A percentile compares a stretch with the other conserved stretches of the same genome.
These are phyloP conservation scores for Colletotrichum endophyticum DNA, from an alignment of 2,329 filamentous ascomycete species.

Conservation along the genomic window DNA sequence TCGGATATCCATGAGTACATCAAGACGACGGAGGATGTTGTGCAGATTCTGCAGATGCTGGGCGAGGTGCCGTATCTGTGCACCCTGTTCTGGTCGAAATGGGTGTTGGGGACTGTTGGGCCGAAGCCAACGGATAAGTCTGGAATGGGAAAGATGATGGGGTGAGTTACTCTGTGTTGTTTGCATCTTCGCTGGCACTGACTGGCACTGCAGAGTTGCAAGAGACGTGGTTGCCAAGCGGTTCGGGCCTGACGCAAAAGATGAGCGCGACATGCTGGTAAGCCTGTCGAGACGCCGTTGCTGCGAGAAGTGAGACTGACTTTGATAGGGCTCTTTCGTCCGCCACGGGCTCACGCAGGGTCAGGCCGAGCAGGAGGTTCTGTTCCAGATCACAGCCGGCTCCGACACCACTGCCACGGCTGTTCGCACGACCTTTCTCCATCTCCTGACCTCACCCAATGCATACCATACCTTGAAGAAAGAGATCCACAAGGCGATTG, in stretches of 20 bases:
- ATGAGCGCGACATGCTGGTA: conserved; percentile 38
- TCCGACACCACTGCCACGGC: conserved; percentile 59
- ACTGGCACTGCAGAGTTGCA: conserved; percentile 30
- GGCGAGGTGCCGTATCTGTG: conserved; percentile 25
- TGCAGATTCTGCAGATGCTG: conserved; percentile 43
- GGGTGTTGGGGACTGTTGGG: conserved; percentile 28
- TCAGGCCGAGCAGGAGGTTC: conserved; percentile 34
- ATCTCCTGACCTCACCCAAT: conserved; percentile 49
- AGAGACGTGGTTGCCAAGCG: conserved; percentile 34
- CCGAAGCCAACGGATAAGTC: conserved; percentile 16
- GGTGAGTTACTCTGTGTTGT: conserved; percentile 22
- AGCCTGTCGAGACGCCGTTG: background rate
- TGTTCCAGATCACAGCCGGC: conserved; percentile 30
- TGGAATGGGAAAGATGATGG: conserved; percentile 20
- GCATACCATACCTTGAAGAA: conserved; percentile 46
- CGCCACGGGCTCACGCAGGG: conserved; percentile 36
- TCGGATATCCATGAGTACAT: conserved; percentile 48
- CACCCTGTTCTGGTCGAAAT: conserved; percentile 30
- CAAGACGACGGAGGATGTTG: conserved; percentile 37
- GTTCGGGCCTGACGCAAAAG: conserved; percentile 28
- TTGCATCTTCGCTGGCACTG: background rate
- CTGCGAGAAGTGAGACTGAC: background rate
- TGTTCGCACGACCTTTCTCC: conserved; percentile 53
- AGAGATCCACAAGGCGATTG: conserved; percentile 49
- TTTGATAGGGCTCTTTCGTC: conserved; percentile 39